Percentiles rank a stretch among this genome's conserved stretches.
These are phyloP conservation scores for Alternaria burnsii DNA, from an alignment of 2,329 filamentous ascomycete species.

Conservation along the genomic window DNA sequence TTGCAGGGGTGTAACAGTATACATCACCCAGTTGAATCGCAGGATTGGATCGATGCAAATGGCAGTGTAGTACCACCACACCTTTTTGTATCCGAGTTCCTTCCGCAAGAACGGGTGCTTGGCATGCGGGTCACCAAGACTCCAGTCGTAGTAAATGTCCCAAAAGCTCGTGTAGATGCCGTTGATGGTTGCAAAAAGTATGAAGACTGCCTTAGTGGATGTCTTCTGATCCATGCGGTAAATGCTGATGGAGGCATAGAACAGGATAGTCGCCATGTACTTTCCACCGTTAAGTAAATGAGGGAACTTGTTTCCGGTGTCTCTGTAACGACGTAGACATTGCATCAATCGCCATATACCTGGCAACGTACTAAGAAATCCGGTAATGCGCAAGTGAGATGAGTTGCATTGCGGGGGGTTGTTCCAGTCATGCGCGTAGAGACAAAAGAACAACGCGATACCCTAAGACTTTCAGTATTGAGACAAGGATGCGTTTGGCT, in stretches of 20 bases:
- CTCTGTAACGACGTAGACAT: slow-evolving; percentile 86
- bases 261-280: slow-evolving; percentile 83
- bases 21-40: slow-evolving; percentile 94
- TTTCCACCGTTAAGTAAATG: slow-evolving; percentile 94
- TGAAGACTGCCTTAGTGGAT: slow-evolving; percentile 74
- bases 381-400: slow-evolving; percentile 79
- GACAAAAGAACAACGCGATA: slow-evolving; percentile 90
- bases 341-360: slow-evolving; percentile 91
- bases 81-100: slow-evolving; percentile 78
- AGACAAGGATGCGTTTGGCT: neutral
- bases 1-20: slow-evolving; percentile 81
- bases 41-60: slow-evolving; percentile 85
- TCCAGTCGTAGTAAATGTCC: slow-evolving; percentile 98
- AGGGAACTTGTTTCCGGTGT: slow-evolving; percentile 87
- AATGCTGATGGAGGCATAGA: slow-evolving; percentile 79
- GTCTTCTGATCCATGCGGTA: slow-evolving; percentile 76
- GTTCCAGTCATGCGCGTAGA: slow-evolving; percentile 83
- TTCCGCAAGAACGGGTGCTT: slow-evolving; percentile 71
- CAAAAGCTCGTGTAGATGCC: slow-evolving; percentile 85
- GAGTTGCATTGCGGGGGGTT: slow-evolving; percentile 84
- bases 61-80: slow-evolving; percentile 85
- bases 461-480: slow-evolving; percentile 63
- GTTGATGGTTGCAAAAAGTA: slow-evolving; percentile 83
- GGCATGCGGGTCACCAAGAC: slow-evolving; percentile 79
- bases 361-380: slow-evolving; percentile 84